A percentile compares a stretch with the other conserved stretches of the same genome.
Conservation (phyloP, 305 asterid genomes). For the Fraxinus floribunda region DNA sequence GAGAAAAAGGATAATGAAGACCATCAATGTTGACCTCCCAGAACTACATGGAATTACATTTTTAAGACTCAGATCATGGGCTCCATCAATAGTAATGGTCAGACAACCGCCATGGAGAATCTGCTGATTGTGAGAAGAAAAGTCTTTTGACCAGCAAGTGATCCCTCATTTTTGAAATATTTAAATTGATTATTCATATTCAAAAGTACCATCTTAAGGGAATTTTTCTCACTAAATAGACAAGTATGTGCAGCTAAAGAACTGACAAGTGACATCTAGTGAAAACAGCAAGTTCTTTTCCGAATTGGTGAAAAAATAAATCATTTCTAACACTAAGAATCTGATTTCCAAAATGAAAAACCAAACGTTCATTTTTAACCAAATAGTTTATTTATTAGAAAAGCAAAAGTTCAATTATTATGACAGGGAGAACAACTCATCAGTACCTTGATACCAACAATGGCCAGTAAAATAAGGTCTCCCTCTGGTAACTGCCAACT, state of each 20-base stretch:
- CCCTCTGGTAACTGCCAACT: conserved; percentile 80
- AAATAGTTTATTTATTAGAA: neutral
- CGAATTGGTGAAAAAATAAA: neutral
- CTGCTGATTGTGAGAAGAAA: neutral
- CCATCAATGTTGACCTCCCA: neutral
- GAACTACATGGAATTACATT: neutral
- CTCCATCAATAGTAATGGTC: neutral
- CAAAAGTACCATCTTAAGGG: neutral
- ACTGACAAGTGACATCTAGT: neutral
- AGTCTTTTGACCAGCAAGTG: neutral
- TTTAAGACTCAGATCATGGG: neutral
- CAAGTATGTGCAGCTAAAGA: neutral
- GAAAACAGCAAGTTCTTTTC: neutral
- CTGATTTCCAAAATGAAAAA: conserved; percentile 10
- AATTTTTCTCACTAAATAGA: neutral
- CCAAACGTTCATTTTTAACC: neutral
- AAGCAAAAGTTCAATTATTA: conserved; percentile 11
- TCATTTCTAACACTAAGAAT: neutral
- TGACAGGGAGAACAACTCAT: conserved; percentile 9
- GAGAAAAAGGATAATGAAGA: neutral
- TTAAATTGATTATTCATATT: neutral
- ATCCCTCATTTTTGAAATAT: conserved; percentile 6
- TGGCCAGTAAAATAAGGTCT: conserved; percentile 76
- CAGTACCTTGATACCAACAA: conserved; percentile 87
- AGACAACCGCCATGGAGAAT: conserved; percentile 3